Evolutionary conservation across 2,329 filamentous ascomycete genomes (phyloP).

Genomic region (Corinectria fuckeliana): DNA sequence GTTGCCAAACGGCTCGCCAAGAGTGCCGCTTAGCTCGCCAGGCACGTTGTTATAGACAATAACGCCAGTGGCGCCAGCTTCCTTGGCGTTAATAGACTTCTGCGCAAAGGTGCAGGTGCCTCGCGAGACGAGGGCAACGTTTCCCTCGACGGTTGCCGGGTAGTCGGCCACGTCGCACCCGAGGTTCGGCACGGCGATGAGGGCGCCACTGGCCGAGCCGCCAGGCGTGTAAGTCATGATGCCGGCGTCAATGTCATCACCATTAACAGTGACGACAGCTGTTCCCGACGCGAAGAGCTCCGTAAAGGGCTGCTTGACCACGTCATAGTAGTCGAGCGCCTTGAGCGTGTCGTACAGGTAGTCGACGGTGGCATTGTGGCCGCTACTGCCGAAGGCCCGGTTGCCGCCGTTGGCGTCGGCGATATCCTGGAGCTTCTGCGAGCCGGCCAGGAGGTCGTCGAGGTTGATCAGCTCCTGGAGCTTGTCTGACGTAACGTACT

Average conservation of each 20-base stretch:
- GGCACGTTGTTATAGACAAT: slow-evolving; percentile 69
- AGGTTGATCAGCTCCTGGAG: slow-evolving; percentile 49
- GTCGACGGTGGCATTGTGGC: slow-evolving; percentile 55
- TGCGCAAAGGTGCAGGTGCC: slow-evolving; percentile 64
- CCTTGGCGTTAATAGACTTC: slow-evolving; percentile 63
- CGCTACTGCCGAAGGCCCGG: slow-evolving; percentile 52
- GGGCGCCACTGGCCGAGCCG: slow-evolving; percentile 47
- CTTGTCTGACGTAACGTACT: slow-evolving; percentile 45
- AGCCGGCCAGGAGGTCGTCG: slow-evolving; percentile 50
- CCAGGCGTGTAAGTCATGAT: slow-evolving; percentile 59
- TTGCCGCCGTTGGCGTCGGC: slow-evolving; percentile 50
- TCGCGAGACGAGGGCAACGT: slow-evolving; percentile 65
- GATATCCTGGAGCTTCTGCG: slow-evolving; percentile 53
- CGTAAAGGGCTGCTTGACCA: slow-evolving; percentile 53
- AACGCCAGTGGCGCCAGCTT: slow-evolving; percentile 62
- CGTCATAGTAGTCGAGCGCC: slow-evolving; percentile 49
- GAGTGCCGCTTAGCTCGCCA: slow-evolving; percentile 58
- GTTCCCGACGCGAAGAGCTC: slow-evolving; percentile 46
- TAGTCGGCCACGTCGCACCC: slow-evolving; percentile 62
- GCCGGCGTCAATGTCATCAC: slow-evolving; percentile 33
- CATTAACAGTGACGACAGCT: slow-evolving; percentile 41
- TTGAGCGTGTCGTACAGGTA: slow-evolving; percentile 50
- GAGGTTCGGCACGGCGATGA: slow-evolving; percentile 57
- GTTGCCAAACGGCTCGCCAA: slow-evolving; percentile 53
- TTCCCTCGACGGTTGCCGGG: slow-evolving; percentile 57